Conservation (phyloP, 169 alveolate genomes). For the Toxoplasma gondii region DNA sequence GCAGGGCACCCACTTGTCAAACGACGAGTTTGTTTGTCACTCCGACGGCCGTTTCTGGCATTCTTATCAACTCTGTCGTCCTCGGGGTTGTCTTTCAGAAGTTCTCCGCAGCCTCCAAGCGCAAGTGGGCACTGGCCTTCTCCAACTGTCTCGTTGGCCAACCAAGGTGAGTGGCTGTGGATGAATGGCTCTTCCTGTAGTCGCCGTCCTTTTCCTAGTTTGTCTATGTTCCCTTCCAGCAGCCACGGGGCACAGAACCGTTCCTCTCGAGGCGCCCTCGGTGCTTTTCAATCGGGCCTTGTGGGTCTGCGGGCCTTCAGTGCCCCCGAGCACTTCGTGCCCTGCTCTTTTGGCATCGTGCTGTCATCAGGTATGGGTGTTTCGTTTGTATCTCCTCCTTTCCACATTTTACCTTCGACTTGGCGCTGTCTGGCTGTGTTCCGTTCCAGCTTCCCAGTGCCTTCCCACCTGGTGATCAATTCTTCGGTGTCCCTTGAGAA, state of each 20-base stretch:
- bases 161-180: not conserved
- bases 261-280: too few relatives aligned
- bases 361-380: too few relatives aligned
- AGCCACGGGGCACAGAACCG: not conserved
- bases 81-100: conserved; percentile 76
- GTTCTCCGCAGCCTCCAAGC: conserved; percentile 74
- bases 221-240: too few relatives aligned
- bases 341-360: not conserved
- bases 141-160: conserved; percentile 57
- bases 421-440: too few relatives aligned
- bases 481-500: too few relatives aligned
- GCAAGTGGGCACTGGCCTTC: conserved; percentile 76
- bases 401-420: too few relatives aligned
- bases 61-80: conserved; percentile 72
- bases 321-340: not conserved
- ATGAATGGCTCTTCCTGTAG: not conserved
- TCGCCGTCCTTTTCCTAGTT: not conserved
- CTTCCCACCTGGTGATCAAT: too few relatives aligned
- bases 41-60: conserved; percentile 70
- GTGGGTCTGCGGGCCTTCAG: not conserved
- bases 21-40: conserved; percentile 71
- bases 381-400: too few relatives aligned
- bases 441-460: too few relatives aligned
- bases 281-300: too few relatives aligned
- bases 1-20: conserved; percentile 72